Percentiles rank a stretch among this genome's conserved stretches.
phyloP scores from a whole-genome alignment of 352 stramenopile species.

The Globisporangium nunn region DNA sequence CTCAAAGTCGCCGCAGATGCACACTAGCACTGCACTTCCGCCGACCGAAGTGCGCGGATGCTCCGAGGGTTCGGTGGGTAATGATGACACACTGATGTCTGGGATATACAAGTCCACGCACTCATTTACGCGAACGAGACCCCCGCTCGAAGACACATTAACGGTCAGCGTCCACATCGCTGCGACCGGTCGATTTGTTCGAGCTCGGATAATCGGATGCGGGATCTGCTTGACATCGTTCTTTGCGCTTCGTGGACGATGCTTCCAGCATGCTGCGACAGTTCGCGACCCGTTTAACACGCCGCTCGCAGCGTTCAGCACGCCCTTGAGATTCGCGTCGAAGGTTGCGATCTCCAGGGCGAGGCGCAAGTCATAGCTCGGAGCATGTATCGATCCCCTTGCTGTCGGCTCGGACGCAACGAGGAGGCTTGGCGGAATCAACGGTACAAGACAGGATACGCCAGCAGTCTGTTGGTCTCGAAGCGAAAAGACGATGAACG shows the following conservation, averaged over 20 bases:
- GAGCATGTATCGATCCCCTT: not conserved
- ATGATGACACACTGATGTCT: slow-evolving; percentile 5
- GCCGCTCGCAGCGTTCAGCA: not conserved
- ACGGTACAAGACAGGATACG: slow-evolving; percentile 6
- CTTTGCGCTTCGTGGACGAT: not conserved
- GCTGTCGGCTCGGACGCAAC: not conserved
- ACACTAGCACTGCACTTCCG: slow-evolving; percentile 1
- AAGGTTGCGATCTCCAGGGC: slow-evolving; percentile 3
- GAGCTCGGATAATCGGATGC: not conserved
- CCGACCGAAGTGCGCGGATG: not conserved
- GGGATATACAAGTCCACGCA: slow-evolving; percentile 6
- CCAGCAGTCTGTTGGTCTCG: slow-evolving; percentile 2
- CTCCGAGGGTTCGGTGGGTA: not conserved
- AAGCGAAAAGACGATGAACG: slow-evolving; percentile 8
- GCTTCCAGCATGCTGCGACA: not conserved
- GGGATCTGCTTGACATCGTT: not conserved
- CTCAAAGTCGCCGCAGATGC: slow-evolving; percentile 4
- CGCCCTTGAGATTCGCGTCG: slow-evolving; percentile 5
- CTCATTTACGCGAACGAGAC: slow-evolving; percentile 10
- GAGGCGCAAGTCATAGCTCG: slow-evolving; percentile 4
- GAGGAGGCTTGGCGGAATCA: slow-evolving; percentile 1
- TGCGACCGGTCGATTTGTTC: not conserved
- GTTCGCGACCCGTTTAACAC: not conserved
- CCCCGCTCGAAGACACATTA: not conserved
- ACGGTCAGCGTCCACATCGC: slow-evolving; percentile 5